Conservation (phyloP, 225 moss, liverwort and hornwort genomes). For the Marchantia paleacea region DNA sequence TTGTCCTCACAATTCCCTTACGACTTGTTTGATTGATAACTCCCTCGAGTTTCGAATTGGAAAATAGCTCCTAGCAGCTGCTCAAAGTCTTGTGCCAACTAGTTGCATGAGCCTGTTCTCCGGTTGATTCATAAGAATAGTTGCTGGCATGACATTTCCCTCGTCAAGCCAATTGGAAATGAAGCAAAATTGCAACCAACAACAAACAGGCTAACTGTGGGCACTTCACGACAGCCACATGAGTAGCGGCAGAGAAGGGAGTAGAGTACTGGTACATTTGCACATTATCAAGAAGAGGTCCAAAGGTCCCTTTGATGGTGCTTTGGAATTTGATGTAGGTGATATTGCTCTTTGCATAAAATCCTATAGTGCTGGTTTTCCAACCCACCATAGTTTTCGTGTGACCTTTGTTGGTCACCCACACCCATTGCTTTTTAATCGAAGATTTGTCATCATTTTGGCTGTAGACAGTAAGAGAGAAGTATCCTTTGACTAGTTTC, state of each 20-base stretch:
- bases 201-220: neutral
- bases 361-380: constrained; percentile 2
- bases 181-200: too few species aligned
- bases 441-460: neutral
- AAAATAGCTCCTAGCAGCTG: too few species aligned
- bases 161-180: too few species aligned
- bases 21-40: too few species aligned
- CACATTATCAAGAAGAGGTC: constrained; percentile 24
- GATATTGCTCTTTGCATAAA: constrained; percentile 5
- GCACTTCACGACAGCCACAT: neutral
- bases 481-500: constrained; percentile 8
- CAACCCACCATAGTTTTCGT: neutral
- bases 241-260: neutral
- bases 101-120: too few species aligned
- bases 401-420: constrained; percentile 14
- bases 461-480: constrained; percentile 8
- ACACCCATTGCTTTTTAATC: neutral
- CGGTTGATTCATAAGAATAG: too few species aligned
- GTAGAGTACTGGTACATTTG: constrained; percentile 11
- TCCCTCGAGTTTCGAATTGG: too few species aligned
- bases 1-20: too few species aligned
- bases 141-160: too few species aligned
- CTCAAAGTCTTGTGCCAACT: too few species aligned
- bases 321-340: constrained; percentile 20
- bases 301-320: constrained; percentile 1